Evolutionary conservation across 1,139 yeast genomes (phyloP), one percentile per base, ranked within the genome.

Genomic region (Yamadazyma siamensis): DNA sequence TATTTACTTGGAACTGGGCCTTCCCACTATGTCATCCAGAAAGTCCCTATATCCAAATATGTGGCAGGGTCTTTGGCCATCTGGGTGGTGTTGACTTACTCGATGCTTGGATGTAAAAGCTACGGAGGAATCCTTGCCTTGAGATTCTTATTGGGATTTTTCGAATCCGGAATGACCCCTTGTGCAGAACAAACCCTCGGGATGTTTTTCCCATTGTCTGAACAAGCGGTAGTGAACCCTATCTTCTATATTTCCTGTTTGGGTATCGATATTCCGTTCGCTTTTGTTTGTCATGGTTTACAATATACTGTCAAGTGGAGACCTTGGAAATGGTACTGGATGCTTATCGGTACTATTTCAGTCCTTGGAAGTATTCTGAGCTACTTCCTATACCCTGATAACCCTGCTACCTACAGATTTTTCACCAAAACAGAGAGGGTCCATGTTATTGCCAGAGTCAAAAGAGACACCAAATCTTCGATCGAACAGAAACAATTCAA

Each of bases 71-170:
- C 63, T 40, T 58, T 77, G 27, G 46, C 70, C 6, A 35, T 60
- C 3, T 77, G 84, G 83, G 76, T 79, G 1, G 46, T 65, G 6
- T 56, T 73, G 4, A 52, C 76, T 25, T 59, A 71, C 21, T 69
- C 70, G 14, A 78, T 71, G 41, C 61, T 75, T 15, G 75, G 75
- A 3, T 49, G 52, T 16, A 45, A 23, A 4, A 52, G 54, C 37
- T 75, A 73, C 43, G 75, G 70, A 3, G 68, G 78, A 0, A 55
- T 73, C 23, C 55, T 76, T 50, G 65, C 70, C n/a, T 61, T 71
- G 10, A 55, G 83, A 27, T 67, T 71, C 8, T 40, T 76, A 8
- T 46, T 65, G 28, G 71, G 71, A 2, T 34, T 54, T 31, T 47
- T 60, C 28, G 71, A 65, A 40, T 59, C 68, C 2, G 49, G 56